Conservation (phyloP, 2,329 filamentous ascomycete species). For the Paecilomyces dactylethromorphus region DNA sequence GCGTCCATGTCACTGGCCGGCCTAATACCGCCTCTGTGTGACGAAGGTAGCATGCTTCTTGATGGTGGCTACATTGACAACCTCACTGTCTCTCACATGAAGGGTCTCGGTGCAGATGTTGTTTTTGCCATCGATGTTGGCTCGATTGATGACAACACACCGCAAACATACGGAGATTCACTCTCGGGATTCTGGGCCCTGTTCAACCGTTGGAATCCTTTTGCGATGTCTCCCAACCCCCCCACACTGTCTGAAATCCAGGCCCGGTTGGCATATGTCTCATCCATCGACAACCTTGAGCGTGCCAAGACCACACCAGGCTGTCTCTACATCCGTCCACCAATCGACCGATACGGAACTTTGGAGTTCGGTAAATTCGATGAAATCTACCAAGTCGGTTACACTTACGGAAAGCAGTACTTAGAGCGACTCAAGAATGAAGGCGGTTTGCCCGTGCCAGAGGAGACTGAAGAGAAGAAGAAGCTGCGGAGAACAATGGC, state of each 20-base stretch:
- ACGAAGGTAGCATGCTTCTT: slow-evolving; percentile 93
- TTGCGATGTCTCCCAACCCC: slow-evolving; percentile 81
- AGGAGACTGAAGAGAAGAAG: slow-evolving; percentile 71
- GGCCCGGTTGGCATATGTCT: slow-evolving; percentile 88
- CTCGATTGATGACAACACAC: slow-evolving; percentile 81
- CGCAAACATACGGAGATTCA: slow-evolving; percentile 88
- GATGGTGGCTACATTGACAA: slow-evolving; percentile 98
- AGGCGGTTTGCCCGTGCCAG: slow-evolving; percentile 64
- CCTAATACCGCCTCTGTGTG: slow-evolving; percentile 84
- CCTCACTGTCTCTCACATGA: slow-evolving; percentile 95
- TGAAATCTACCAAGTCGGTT: slow-evolving; percentile 88
- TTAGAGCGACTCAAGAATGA: slow-evolving; percentile 69
- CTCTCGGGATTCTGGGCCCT: slow-evolving; percentile 94
- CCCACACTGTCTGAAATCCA: slow-evolving; percentile 95
- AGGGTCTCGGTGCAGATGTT: slow-evolving; percentile 80
- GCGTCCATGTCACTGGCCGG: slow-evolving; percentile 96
- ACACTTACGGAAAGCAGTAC: slow-evolving; percentile 76
- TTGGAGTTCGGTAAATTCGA: slow-evolving; percentile 97
- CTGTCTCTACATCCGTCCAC: slow-evolving; percentile 93
- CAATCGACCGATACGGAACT: slow-evolving; percentile 87
- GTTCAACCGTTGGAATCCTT: slow-evolving; percentile 93
- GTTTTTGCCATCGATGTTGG: slow-evolving; percentile 97
- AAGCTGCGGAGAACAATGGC: slow-evolving; percentile 72
- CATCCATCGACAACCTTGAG: slow-evolving; percentile 88
- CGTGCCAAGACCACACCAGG: slow-evolving; percentile 85